Base-by-base conservation (phyloP, 352 stramenopile species). In the Phytophthora foliorum region DNA sequence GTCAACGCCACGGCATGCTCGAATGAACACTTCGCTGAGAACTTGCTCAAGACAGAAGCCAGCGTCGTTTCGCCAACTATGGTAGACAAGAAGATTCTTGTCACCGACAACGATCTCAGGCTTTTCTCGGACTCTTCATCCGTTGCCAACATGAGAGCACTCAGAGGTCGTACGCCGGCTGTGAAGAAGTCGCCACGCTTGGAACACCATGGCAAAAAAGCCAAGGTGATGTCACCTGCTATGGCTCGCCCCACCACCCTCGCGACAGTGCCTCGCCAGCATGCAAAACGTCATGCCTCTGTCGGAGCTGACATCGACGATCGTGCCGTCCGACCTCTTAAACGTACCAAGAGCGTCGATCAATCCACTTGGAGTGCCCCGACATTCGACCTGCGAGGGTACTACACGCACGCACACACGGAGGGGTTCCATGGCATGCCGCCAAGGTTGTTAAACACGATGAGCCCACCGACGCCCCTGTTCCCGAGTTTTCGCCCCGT, bases 81-180 rank as follows among this genome's bases (percentile, higher is more conserved):
- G 25, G 56, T 69, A 3, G 65, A 83, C 44, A 84, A 79, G 67
- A 87, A 86, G 49, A 60, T 88, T 14, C 69, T 86, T 22, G 80
- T 86, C 19, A 80, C 69, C 1, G 74, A 86, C 38, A 85, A 51
- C 38, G 78, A 89, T 31, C 64, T 87, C 34, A 78, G 57, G 21
- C 38, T 85, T 16, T 71, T 76, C 31, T 72, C 68, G 14, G 39
- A 34, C 11, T 51, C 65, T 19, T 55, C 57, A 3, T 70, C 64
- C 13, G 55, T 55, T 17, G 11, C 21, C 10, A 71, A 67, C 32
- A 72, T 72, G 68, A 72, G 39, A 36, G 13, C 52, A 46, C 54
- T 72, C 6, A 44, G 39, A 39, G 45, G 5, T 22, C 22, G 19
- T 8, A 56, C 69, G 21, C 13, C 29, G 13, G 9, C 27, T 5